Evolutionary conservation across 2,329 filamentous ascomycete species (phyloP), one percentile per base, ranked within the genome.

Genomic region (Nannizziopsis arthrosporioides): DNA sequence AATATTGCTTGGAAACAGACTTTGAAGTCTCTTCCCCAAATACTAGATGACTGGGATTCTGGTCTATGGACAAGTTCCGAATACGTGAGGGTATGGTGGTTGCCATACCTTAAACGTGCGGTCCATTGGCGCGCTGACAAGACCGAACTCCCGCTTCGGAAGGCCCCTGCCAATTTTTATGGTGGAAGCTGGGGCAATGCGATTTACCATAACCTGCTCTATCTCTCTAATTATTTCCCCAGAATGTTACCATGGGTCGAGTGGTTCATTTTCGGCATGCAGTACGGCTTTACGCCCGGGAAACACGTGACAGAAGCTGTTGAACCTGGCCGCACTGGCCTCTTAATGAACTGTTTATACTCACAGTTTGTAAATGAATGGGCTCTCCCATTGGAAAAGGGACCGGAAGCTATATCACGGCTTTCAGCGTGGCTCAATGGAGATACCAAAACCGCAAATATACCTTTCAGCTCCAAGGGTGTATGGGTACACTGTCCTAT

Each of bases 361-460:
- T 90, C 85, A n/a, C 92, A 98, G 62, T 94, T 87, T 59, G 92
- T 98, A 55, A 95, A 98, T 64, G 92, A 98, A 64, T 98, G 92
- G 92, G 90, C 90, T 0, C 76, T 98, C 5, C 90, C 92, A 1
- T 74, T 98, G 1, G 72, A 80, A 54, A 83, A 84, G 56, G 92
- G 92, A 0, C 90, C 90, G 11, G 89, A 95, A 66, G 89, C 87
- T 6, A 78, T 98, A 38, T 76, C 73, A 30, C 80, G 92, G 8
- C 75, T 98, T 10, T 85, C 82, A 35, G 83, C 85, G 42, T 98
- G 92, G 92, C 74, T 98, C 46, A 83, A 85, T 44, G 75, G 78
- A 14, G 84, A 92, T 57, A 69, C 75, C 55, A 81, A 82, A 63
- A 75, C 78, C 6, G 81, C 82, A 54, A 71, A 74, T 37, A 92